A percentile compares a stretch with the other conserved stretches of the same genome.
Conservation (phyloP, 345 rosid genomes). For the Streptanthus diversifolius region DNA sequence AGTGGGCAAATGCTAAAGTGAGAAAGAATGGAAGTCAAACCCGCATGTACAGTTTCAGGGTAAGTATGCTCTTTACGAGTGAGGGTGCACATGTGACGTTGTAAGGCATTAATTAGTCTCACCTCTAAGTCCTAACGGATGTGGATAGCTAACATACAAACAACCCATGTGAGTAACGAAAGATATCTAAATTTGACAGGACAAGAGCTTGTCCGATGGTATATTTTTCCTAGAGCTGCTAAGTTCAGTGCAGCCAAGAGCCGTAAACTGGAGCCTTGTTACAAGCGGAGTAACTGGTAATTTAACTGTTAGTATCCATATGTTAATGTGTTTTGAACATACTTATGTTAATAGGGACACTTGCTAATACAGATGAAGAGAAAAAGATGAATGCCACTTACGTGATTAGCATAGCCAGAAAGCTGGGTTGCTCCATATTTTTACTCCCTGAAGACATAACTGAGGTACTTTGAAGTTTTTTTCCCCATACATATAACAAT, state of each 20-base stretch:
- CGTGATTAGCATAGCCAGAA: constrained; percentile 90
- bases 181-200: constrained; percentile 45
- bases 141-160: not conserved
- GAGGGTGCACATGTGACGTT: not conserved
- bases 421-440: constrained; percentile 94
- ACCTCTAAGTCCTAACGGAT: not conserved
- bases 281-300: constrained; percentile 83
- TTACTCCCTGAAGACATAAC: constrained; percentile 93
- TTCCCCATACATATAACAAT: not conserved
- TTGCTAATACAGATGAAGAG: constrained; percentile 61
- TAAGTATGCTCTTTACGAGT: constrained; percentile 16
- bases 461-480: constrained; percentile 49
- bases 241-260: constrained; percentile 85
- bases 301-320: not conserved
- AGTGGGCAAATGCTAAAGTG: constrained; percentile 89
- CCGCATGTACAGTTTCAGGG: constrained; percentile 84
- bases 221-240: constrained; percentile 86
- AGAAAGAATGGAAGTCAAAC: constrained; percentile 62
- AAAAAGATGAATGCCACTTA: constrained; percentile 96
- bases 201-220: constrained; percentile 79
- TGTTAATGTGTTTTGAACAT: not conserved
- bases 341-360: not conserved
- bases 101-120: not conserved
- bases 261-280: constrained; percentile 92
- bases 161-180: not conserved